Evolutionary conservation across 73 alveolate species (phyloP).

Genomic region (Halteria grandinella): DNA sequence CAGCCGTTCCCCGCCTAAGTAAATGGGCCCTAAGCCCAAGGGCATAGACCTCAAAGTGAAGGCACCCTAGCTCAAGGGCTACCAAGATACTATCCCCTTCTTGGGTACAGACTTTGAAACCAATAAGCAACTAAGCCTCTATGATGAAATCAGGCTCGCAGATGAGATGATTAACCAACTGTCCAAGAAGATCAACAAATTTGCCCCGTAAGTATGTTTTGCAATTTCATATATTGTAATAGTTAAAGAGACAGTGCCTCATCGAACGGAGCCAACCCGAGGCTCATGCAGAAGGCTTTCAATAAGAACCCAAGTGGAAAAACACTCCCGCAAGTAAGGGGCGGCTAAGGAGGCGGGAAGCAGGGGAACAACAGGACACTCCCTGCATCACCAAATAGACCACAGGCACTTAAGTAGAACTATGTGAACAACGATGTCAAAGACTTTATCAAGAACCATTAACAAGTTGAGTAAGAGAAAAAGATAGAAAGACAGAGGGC

Average conservation of each 20-base stretch:
- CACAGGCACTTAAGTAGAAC: not conserved
- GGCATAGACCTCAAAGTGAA: not conserved
- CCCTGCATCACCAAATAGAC: constrained; percentile 25
- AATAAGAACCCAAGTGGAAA: constrained; percentile 1
- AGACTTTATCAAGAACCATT: no score
- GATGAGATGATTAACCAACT: constrained; percentile 40
- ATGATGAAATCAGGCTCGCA: constrained; percentile 35
- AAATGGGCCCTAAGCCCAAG: not conserved
- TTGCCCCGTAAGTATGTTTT: not conserved
- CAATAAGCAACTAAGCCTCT: not conserved
- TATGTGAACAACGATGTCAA: no score
- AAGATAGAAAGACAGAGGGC: no score
- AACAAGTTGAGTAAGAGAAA: no score
- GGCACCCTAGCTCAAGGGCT: not conserved
- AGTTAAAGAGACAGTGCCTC: no score
- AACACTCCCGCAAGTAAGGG: not conserved
- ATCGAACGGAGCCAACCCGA: not conserved
- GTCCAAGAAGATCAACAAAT: not conserved
- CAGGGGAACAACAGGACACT: not conserved
- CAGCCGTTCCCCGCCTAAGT: no score
- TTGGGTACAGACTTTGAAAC: not conserved
- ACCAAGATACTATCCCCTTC: not conserved
- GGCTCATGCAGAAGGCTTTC: constrained; percentile 12
- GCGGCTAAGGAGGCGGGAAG: not conserved
- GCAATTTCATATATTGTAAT: no score